A percentile compares a stretch with the other conserved stretches of the same genome.
Conservation (phyloP, 768 basidiomycete genomes). For the Collybia sp. region DNA sequence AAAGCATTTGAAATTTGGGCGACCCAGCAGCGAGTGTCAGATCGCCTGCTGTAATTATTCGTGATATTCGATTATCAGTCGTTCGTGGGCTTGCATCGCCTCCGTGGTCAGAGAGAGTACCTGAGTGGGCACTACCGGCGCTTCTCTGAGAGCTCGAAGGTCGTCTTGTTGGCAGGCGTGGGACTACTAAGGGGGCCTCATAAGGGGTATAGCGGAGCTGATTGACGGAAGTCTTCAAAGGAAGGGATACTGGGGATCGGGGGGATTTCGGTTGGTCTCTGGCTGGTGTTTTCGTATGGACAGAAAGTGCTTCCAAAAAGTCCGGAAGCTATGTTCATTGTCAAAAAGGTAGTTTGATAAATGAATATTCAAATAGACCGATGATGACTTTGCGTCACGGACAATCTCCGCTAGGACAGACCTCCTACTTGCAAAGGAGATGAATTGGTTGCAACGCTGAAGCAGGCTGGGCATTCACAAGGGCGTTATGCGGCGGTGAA, state of each 20-base stretch:
- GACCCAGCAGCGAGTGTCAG: constrained; percentile 34
- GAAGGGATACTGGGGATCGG: constrained; percentile 8
- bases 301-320: constrained; percentile 46
- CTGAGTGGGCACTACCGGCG: constrained; percentile 28
- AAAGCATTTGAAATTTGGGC: constrained; percentile 13
- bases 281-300: constrained; percentile 3
- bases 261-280: no score
- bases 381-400: constrained; percentile 42
- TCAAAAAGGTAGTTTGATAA: background rate
- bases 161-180: constrained; percentile 34
- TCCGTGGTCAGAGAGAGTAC: constrained; percentile 24
- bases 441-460: constrained; percentile 72
- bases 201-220: constrained; percentile 71
- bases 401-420: constrained; percentile 42
- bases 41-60: constrained; percentile 37
- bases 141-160: constrained; percentile 19
- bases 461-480: constrained; percentile 5
- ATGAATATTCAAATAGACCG: constrained; percentile 36
- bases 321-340: constrained; percentile 57
- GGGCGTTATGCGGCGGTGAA: background rate
- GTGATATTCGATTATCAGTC: constrained; percentile 19
- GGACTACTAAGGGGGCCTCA: constrained; percentile 50
- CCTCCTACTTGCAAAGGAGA: constrained; percentile 40
- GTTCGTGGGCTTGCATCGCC: constrained; percentile 23
- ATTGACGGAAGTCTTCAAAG: constrained; percentile 21